Conservation (phyloP, 163 green algal genomes). For the Scenedesmus sp. region DNA sequence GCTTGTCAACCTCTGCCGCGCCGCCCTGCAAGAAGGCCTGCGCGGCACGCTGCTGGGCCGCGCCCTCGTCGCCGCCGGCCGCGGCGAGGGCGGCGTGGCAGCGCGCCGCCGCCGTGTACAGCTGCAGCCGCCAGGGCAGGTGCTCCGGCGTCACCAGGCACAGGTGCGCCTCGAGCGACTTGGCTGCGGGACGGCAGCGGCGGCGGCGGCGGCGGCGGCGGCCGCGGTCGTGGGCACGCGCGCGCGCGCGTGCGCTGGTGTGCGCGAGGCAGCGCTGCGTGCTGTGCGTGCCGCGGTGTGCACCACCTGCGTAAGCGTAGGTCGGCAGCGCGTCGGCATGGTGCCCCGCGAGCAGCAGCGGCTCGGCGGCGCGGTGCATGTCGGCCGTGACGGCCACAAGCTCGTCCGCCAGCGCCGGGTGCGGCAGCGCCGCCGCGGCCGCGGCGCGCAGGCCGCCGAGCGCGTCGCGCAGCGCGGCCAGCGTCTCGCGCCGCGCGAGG, state of each 20-base stretch:
- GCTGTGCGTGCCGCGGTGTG: not conserved
- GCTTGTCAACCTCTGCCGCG: not conserved
- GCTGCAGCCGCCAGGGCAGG: conserved; percentile 11
- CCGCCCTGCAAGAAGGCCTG: conserved; percentile 18
- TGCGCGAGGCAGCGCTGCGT: too few relatives aligned
- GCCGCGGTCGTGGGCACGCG: too few relatives aligned
- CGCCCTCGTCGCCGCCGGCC: not conserved
- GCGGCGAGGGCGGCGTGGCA: conserved; percentile 6
- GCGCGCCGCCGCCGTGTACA: conserved; percentile 30
- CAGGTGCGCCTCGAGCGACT: conserved; percentile 25
- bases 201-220: too few relatives aligned
- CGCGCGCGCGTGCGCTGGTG: too few relatives aligned
- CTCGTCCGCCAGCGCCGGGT: too few relatives aligned
- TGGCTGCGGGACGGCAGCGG: conserved; percentile 9
- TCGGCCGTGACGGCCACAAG: not conserved
- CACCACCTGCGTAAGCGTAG: conserved; percentile 23
- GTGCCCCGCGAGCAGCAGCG: conserved; percentile 18
- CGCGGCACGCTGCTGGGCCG: conserved; percentile 4
- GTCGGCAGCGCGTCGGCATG: conserved; percentile 6
- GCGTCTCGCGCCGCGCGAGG: conserved; percentile 1
- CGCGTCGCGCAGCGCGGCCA: not conserved
- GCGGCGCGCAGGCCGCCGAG: not conserved
- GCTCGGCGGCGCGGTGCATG: not conserved
- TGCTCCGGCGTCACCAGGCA: not conserved
- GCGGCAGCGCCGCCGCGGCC: too few relatives aligned